Percentiles rank a stretch among this genome's conserved stretches.
These are phyloP conservation scores for Diddensiella transvaalensis DNA, from an alignment of 805 yeast genomes.

Conservation along the genomic window DNA sequence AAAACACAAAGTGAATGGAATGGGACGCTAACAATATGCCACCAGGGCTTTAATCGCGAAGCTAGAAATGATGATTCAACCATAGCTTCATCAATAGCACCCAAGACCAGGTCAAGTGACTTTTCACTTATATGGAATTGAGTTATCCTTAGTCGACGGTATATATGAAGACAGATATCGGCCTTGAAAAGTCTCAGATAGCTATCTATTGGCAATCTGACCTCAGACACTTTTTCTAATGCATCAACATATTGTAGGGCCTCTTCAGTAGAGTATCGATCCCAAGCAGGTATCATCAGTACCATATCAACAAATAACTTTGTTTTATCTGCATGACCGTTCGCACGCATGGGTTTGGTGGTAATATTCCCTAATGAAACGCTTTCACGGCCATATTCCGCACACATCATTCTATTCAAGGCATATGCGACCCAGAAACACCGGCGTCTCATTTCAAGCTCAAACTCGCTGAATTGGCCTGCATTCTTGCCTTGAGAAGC, in stretches of 20 bases:
- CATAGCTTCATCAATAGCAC: not conserved
- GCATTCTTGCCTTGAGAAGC: not conserved
- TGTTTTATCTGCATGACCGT: not conserved
- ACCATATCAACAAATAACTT: not conserved
- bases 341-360: not conserved
- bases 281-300: not conserved
- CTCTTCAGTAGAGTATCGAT: not conserved
- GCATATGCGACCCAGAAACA: slow-evolving; percentile 1
- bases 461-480: not conserved
- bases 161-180: not conserved
- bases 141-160: not conserved
- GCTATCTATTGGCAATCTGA: not conserved
- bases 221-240: not conserved
- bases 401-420: not conserved
- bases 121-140: not conserved
- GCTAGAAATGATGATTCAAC: not conserved
- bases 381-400: not conserved
- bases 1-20: slow-evolving; percentile 1
- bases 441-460: not conserved
- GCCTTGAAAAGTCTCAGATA: not conserved
- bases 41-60: not conserved
- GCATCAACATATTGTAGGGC: not conserved
- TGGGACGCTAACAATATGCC: not conserved
- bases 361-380: not conserved
- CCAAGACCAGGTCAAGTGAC: not conserved